Percentiles rank a stretch among this genome's conserved stretches.
Evolutionary conservation across 23 red algal genomes (phyloP).

Genomic region (Agarophyton chilense): DNA sequence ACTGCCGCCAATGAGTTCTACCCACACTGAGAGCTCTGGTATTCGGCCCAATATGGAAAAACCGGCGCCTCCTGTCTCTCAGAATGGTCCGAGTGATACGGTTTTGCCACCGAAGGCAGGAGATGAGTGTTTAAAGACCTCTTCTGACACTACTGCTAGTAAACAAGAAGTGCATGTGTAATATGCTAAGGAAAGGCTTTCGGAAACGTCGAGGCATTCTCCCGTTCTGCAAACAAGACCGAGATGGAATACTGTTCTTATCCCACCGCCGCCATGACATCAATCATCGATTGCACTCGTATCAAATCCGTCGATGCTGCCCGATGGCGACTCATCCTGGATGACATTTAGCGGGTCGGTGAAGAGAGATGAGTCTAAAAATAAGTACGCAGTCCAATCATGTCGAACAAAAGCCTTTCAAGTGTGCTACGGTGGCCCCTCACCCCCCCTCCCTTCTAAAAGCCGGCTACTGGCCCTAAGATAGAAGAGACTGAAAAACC

Average conservation of each 20-base stretch:
- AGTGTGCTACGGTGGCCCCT: neutral
- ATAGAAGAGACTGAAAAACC: too few species aligned
- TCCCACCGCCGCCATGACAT: slow-evolving; percentile 13
- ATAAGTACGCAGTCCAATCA: neutral
- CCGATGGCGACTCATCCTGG: slow-evolving; percentile 34
- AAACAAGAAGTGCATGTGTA: neutral
- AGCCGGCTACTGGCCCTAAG: too few species aligned
- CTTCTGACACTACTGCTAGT: neutral
- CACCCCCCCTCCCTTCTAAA: neutral
- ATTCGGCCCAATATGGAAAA: too few species aligned
- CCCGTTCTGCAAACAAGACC: too few species aligned
- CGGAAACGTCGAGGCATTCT: too few species aligned
- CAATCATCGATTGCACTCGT: slow-evolving; percentile 36
- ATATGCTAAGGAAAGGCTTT: too few species aligned
- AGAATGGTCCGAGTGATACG: neutral
- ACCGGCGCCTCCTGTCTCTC: neutral
- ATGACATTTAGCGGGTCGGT: neutral
- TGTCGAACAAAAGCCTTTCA: neutral
- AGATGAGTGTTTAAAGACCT: neutral
- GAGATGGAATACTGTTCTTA: slow-evolving; percentile 11
- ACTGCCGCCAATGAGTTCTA: too few species aligned
- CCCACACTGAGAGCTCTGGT: too few species aligned
- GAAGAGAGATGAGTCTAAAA: neutral
- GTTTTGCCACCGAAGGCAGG: neutral
- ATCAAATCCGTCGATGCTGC: slow-evolving; percentile 25